phyloP scores from a whole-genome alignment of 108 stramenopile genomes.

The Mediolabrus comicus region DNA sequence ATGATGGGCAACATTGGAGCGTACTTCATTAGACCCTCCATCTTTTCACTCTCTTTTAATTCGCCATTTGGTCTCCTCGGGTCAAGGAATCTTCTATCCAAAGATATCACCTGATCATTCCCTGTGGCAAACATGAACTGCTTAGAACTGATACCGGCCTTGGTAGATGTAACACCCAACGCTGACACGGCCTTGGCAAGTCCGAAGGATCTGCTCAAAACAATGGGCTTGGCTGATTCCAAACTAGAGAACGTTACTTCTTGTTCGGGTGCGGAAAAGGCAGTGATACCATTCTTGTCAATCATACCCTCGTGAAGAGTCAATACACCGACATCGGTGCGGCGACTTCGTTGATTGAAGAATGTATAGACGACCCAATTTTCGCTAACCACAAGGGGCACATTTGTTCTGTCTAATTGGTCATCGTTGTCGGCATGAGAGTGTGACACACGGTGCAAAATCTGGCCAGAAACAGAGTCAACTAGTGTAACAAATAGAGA shows the following conservation, averaged over 20 bases:
- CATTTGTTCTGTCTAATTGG: slow-evolving; percentile 36
- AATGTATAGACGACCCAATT: slow-evolving; percentile 95
- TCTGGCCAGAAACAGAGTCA: slow-evolving; percentile 89
- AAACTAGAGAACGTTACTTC: slow-evolving; percentile 72
- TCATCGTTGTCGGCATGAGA: slow-evolving; percentile 53
- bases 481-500: slow-evolving; percentile 81
- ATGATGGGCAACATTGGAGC: slow-evolving; percentile 70
- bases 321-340: slow-evolving; percentile 88
- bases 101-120: slow-evolving; percentile 68
- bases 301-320: slow-evolving; percentile 96
- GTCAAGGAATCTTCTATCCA: slow-evolving; percentile 80
- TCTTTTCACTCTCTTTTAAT: slow-evolving; percentile 74
- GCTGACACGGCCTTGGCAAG: slow-evolving; percentile 79
- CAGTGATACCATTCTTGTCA: slow-evolving; percentile 85
- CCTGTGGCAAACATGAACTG: slow-evolving; percentile 80
- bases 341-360: slow-evolving; percentile 80
- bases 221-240: slow-evolving; percentile 84
- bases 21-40: slow-evolving; percentile 79
- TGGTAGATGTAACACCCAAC: slow-evolving; percentile 86
- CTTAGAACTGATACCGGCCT: slow-evolving; percentile 87
- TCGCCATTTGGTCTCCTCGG: slow-evolving; percentile 90
- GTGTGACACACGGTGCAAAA: slow-evolving; percentile 88
- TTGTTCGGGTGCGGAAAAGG: slow-evolving; percentile 87
- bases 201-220: slow-evolving; percentile 83
- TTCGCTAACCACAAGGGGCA: slow-evolving; percentile 84